Percentiles rank a stretch among this genome's conserved stretches.
Conservation (phyloP, 352 stramenopile genomes). For the Synura sp. region DNA sequence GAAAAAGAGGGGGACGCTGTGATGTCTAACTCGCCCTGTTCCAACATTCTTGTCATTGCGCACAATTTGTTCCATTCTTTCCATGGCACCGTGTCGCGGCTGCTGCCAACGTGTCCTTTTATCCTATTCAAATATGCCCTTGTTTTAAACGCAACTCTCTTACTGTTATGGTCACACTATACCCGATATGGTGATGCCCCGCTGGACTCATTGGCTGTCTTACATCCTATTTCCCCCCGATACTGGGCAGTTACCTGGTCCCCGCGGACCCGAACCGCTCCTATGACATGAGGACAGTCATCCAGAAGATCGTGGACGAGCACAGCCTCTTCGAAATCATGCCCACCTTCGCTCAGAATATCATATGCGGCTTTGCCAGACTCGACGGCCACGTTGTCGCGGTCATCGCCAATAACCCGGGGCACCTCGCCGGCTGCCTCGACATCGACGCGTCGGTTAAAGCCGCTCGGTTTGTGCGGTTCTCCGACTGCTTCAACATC, state of each 20-base stretch:
- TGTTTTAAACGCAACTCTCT: too few relatives aligned
- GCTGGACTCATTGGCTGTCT: too few relatives aligned
- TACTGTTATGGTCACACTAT: too few relatives aligned
- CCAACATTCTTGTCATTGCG: too few relatives aligned
- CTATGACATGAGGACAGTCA: conserved; percentile 97
- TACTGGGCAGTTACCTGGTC: conserved; percentile 78
- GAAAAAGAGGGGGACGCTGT: too few relatives aligned
- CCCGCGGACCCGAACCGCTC: conserved; percentile 93
- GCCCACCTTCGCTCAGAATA: conserved; percentile 95
- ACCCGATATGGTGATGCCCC: too few relatives aligned
- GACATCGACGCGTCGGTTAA: conserved; percentile 87
- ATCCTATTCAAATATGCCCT: too few relatives aligned
- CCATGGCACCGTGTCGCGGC: too few relatives aligned
- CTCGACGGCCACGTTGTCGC: conserved; percentile 93
- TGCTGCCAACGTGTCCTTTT: too few relatives aligned
- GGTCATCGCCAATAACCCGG: conserved; percentile 95
- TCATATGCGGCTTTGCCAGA: conserved; percentile 88
- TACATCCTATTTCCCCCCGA: too few relatives aligned
- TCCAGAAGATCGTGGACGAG: conserved; percentile 87
- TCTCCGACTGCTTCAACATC: conserved; percentile 96
- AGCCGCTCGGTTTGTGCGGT: conserved; percentile 90
- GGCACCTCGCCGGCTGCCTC: conserved; percentile 90
- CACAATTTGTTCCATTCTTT: too few relatives aligned
- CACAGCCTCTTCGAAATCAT: conserved; percentile 94
- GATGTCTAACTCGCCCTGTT: too few relatives aligned